Conservation (phyloP, 305 asterid species). For the Fraxinus sp. region DNA sequence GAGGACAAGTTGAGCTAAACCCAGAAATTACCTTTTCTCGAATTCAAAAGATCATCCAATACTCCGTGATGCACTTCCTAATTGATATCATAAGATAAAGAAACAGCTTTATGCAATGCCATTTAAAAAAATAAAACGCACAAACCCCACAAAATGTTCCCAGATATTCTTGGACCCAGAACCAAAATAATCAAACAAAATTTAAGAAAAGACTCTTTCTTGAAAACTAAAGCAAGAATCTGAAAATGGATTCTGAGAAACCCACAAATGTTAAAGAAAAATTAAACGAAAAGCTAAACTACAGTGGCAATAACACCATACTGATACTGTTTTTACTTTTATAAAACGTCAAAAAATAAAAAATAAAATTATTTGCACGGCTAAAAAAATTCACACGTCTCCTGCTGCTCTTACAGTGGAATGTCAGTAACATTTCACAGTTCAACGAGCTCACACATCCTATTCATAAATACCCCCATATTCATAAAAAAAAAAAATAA, state of each 20-base stretch:
- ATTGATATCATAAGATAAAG: slow-evolving; percentile 25
- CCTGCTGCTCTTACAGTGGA: slow-evolving; percentile 31
- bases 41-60: slow-evolving; percentile 23
- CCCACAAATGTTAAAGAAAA: slow-evolving; percentile 24
- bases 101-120: slow-evolving; percentile 34
- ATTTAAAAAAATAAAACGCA: slow-evolving; percentile 22
- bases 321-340: slow-evolving; percentile 20
- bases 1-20: slow-evolving; percentile 30
- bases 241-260: slow-evolving; percentile 30
- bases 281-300: slow-evolving; percentile 24
- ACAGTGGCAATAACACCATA: slow-evolving; percentile 28
- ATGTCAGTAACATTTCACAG: slow-evolving; percentile 30
- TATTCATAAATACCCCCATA: slow-evolving; percentile 25
- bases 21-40: slow-evolving; percentile 36
- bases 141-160: not conserved
- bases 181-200: slow-evolving; percentile 24
- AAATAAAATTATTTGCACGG: slow-evolving; percentile 12
- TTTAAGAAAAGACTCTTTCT: slow-evolving; percentile 22
- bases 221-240: slow-evolving; percentile 30
- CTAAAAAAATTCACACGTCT: slow-evolving; percentile 25
- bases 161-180: slow-evolving; percentile 30
- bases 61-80: slow-evolving; percentile 36
- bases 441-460: slow-evolving; percentile 43
- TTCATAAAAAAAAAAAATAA: not conserved
- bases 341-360: slow-evolving; percentile 21